phyloP scores from a whole-genome alignment of 148 eudicot genomes.

The Rhododendron griersonianum region DNA sequence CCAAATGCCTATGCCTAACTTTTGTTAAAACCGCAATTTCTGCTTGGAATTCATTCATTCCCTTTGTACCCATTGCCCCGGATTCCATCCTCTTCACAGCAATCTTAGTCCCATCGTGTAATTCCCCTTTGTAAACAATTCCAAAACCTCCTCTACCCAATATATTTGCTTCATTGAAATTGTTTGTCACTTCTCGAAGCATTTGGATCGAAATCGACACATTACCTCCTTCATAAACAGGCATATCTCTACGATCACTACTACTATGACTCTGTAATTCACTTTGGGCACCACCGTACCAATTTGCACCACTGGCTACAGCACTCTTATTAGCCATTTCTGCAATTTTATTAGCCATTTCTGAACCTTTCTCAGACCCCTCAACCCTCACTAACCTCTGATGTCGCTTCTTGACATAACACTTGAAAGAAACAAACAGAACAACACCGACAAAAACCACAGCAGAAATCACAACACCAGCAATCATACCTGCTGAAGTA shows the following conservation, averaged over 20 bases:
- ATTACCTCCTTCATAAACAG: slow-evolving; percentile 40
- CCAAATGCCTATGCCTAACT: slow-evolving; percentile 80
- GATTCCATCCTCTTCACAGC: slow-evolving; percentile 88
- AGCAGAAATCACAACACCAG: slow-evolving; percentile 41
- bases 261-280: slow-evolving; percentile 40
- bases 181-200: slow-evolving; percentile 55
- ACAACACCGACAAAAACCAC: slow-evolving; percentile 39
- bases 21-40: slow-evolving; percentile 76
- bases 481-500: slow-evolving; percentile 33
- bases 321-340: slow-evolving; percentile 10
- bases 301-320: slow-evolving; percentile 21
- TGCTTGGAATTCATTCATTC: slow-evolving; percentile 65
- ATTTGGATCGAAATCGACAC: slow-evolving; percentile 47
- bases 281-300: slow-evolving; percentile 27
- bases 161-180: slow-evolving; percentile 53
- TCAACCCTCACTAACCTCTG: slow-evolving; percentile 32
- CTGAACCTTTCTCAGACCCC: slow-evolving; percentile 38
- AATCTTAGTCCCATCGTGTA: slow-evolving; percentile 72
- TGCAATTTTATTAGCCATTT: slow-evolving; percentile 6
- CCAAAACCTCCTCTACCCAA: slow-evolving; percentile 81
- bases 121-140: slow-evolving; percentile 3
- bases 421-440: slow-evolving; percentile 43
- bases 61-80: slow-evolving; percentile 40
- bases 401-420: slow-evolving; percentile 33
- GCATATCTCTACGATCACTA: slow-evolving; percentile 33